These are phyloP conservation scores for Phaeophleospora eucalypticola DNA, from an alignment of 2,329 filamentous ascomycete genomes.

Conservation along the genomic window DNA sequence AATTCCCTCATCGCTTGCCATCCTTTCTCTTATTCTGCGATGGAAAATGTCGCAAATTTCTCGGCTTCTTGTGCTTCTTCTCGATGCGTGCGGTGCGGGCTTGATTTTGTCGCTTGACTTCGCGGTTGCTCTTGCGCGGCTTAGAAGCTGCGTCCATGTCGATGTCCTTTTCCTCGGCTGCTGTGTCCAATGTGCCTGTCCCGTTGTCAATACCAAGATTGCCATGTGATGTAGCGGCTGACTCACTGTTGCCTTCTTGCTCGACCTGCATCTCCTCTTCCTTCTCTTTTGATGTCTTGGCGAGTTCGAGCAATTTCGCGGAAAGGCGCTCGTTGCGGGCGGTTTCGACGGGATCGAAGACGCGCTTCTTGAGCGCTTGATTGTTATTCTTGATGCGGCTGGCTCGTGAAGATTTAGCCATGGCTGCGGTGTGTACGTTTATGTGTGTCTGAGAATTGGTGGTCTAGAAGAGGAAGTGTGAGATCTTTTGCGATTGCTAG, in stretches of 20 bases:
- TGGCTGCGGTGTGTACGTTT: constrained; percentile 41
- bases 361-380: constrained; percentile 68
- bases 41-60: constrained; percentile 39
- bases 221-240: background rate
- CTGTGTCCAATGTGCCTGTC: constrained; percentile 1
- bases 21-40: constrained; percentile 22
- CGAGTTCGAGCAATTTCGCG: constrained; percentile 77
- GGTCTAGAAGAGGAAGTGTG: no score
- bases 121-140: constrained; percentile 19
- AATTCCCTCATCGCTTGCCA: constrained; percentile 23
- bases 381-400: constrained; percentile 81
- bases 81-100: constrained; percentile 34
- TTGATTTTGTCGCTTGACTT: constrained; percentile 21
- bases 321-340: constrained; percentile 79
- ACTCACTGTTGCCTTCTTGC: constrained; percentile 35
- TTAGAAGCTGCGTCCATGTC: constrained; percentile 39
- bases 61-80: constrained; percentile 36
- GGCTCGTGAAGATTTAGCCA: constrained; percentile 84
- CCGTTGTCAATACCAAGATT: background rate
- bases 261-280: constrained; percentile 57
- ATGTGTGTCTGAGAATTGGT: background rate
- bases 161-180: constrained; percentile 13
- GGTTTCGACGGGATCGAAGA: constrained; percentile 78
- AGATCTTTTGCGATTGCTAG: no score
- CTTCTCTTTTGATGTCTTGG: constrained; percentile 66